These are phyloP conservation scores for Cadophora gregata DNA, from an alignment of 2,329 filamentous ascomycete genomes.

Conservation along the genomic window DNA sequence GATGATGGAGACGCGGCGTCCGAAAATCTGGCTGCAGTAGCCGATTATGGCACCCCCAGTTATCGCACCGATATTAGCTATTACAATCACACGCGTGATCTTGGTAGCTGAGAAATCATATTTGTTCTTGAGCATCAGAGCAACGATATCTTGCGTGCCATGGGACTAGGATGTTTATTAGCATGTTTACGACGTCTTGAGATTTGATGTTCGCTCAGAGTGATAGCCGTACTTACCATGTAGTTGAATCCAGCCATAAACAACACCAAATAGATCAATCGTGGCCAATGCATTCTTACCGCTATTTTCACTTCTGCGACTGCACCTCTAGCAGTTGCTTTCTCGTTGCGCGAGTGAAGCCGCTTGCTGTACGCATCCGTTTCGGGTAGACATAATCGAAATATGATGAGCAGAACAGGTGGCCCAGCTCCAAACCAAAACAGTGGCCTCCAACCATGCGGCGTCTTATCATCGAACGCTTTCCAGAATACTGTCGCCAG, in stretches of 20 bases:
- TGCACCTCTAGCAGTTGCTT: conserved; percentile 70
- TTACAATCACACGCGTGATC: conserved; percentile 73
- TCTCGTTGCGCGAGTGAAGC: conserved; percentile 64
- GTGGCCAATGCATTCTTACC: conserved; percentile 77
- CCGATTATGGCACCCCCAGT: conserved; percentile 70
- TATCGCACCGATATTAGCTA: conserved; percentile 75
- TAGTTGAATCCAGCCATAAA: conserved; percentile 94
- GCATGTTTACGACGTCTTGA: too few species aligned
- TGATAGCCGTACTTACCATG: conserved; percentile 67
- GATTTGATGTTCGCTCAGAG: conserved; percentile 56
- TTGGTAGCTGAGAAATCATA: conserved; percentile 49
- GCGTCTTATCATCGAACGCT: conserved; percentile 76
- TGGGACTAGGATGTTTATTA: too few species aligned
- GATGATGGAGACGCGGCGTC: conserved; percentile 72
- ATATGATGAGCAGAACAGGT: conserved; percentile 79
- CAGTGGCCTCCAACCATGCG: conserved; percentile 81
- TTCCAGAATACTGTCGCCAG: conserved; percentile 72
- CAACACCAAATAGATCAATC: conserved; percentile 81
- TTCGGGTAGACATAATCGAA: conserved; percentile 79
- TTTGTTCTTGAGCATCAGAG: conserved; percentile 64
- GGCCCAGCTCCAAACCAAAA: conserved; percentile 90
- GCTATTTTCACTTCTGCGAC: conserved; percentile 79
- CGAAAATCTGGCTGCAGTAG: conserved; percentile 72
- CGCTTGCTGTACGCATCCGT: conserved; percentile 75
- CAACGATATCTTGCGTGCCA: conserved; percentile 58